Evolutionary conservation across 805 yeast species (phyloP).

Genomic region (Spathaspora girioi): DNA sequence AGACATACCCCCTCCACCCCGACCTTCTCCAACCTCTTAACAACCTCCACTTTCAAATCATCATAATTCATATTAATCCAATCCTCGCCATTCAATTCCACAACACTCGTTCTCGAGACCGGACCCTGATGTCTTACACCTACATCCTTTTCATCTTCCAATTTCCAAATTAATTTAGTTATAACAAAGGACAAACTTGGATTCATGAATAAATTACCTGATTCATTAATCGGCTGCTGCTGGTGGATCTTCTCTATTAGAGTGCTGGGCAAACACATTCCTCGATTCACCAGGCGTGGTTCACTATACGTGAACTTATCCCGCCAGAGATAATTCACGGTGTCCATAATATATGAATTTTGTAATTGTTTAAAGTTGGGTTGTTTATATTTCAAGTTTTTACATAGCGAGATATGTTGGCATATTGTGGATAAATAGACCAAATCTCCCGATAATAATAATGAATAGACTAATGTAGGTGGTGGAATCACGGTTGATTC

Average conservation of each 20-base stretch:
- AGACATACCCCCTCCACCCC: slow-evolving; percentile 50
- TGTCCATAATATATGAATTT: slow-evolving; percentile 52
- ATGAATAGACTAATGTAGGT: slow-evolving; percentile 32
- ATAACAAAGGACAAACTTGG: slow-evolving; percentile 48
- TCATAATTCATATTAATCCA: slow-evolving; percentile 43
- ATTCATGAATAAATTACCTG: slow-evolving; percentile 46
- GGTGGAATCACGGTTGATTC: slow-evolving; percentile 28
- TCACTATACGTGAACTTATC: slow-evolving; percentile 44
- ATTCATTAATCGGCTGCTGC: slow-evolving; percentile 3
- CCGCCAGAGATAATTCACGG: slow-evolving; percentile 55
- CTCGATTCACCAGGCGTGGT: slow-evolving; percentile 28
- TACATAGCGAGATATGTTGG: slow-evolving; percentile 42
- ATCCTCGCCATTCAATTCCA: slow-evolving; percentile 20
- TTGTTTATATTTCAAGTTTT: slow-evolving; percentile 26
- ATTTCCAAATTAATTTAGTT: slow-evolving; percentile 39
- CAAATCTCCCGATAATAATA: slow-evolving; percentile 43
- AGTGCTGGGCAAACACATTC: slow-evolving; percentile 32
- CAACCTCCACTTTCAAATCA: slow-evolving; percentile 42
- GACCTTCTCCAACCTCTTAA: slow-evolving; percentile 35
- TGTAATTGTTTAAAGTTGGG: slow-evolving; percentile 29
- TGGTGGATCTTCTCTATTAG: slow-evolving; percentile 25
- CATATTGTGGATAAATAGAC: slow-evolving; percentile 43
- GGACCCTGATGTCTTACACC: slow-evolving; percentile 51
- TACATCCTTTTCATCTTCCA: slow-evolving; percentile 41
- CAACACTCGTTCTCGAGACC: slow-evolving; percentile 41